A percentile compares a stretch with the other conserved stretches of the same genome.
Evolutionary conservation across 495 filamentous ascomycete genomes (phyloP).

Genomic region (Hyaloscypha bicolor): DNA sequence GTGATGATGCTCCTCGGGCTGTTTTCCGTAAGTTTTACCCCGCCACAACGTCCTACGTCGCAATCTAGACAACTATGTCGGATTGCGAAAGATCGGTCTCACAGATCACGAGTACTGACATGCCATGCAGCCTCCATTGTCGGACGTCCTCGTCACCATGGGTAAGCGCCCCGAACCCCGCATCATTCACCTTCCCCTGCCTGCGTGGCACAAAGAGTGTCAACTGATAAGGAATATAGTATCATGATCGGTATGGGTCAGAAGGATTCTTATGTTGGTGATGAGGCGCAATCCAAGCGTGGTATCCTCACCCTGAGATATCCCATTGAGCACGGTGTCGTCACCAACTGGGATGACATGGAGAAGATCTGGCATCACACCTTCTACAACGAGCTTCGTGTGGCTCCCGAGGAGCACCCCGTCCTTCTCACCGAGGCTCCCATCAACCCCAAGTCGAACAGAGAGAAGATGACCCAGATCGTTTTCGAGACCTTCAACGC

Average conservation of each 20-base stretch:
- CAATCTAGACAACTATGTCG: not conserved
- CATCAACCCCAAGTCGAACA: constrained; percentile 99
- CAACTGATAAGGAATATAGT: constrained; percentile 51
- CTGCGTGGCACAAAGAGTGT: constrained; percentile 15
- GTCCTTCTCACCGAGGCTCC: constrained; percentile 98
- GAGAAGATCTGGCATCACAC: constrained; percentile 99
- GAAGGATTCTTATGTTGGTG: constrained; percentile 99
- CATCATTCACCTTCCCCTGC: constrained; percentile 21
- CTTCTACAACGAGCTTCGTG: constrained; percentile 99
- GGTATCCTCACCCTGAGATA: constrained; percentile 99
- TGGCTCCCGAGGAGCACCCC: constrained; percentile 99
- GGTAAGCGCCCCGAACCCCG: constrained; percentile 61
- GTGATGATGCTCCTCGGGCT: constrained; percentile 99
- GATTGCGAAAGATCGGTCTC: not conserved
- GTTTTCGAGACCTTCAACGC: constrained; percentile 99
- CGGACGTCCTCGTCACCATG: constrained; percentile 99
- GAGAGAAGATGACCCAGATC: constrained; percentile 99
- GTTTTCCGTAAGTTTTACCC: constrained; percentile 92
- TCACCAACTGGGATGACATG: constrained; percentile 99
- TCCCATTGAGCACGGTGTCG: constrained; percentile 99
- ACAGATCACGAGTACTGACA: constrained; percentile 19
- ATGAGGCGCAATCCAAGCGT: constrained; percentile 99
- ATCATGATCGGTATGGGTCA: constrained; percentile 99
- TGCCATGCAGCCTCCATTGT: constrained; percentile 87
- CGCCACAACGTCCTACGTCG: not conserved